Conservation (phyloP, 2,329 filamentous ascomycete genomes). For the Penicillium sp. region DNA sequence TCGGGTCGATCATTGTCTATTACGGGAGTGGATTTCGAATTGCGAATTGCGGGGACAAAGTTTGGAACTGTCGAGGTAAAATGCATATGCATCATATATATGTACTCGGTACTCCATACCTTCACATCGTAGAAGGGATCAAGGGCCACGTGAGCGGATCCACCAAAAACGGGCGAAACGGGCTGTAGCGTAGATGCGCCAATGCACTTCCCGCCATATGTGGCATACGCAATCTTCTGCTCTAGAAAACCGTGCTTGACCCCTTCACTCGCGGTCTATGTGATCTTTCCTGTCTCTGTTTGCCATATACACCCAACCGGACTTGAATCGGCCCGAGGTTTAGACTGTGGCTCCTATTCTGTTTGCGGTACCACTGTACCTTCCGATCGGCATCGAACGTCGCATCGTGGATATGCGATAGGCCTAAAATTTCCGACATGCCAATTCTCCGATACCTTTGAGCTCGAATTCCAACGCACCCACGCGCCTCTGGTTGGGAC, state of each 20-base stretch:
- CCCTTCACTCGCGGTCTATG: conserved; percentile 2
- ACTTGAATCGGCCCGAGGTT: neutral
- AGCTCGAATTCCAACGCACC: conserved; percentile 6
- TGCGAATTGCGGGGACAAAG: neutral
- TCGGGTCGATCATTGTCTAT: neutral
- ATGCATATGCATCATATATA: no score
- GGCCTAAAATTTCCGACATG: conserved; percentile 12
- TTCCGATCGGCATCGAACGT: conserved; percentile 11
- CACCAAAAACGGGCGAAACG: no score
- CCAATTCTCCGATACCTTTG: conserved; percentile 12
- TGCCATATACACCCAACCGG: neutral
- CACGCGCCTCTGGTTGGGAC: neutral
- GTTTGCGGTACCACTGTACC: conserved; percentile 11
- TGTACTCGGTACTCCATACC: no score
- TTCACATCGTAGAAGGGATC: no score
- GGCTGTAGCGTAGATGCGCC: conserved; percentile 8
- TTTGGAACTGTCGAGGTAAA: neutral
- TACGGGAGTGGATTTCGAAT: neutral
- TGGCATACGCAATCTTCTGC: conserved; percentile 17
- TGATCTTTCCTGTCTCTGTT: neutral
- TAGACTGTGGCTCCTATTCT: conserved; percentile 13
- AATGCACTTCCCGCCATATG: neutral
- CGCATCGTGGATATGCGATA: conserved; percentile 15
- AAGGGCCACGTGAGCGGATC: conserved; percentile 22
- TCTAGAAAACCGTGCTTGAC: conserved; percentile 7